phyloP scores from a whole-genome alignment of 2,329 filamentous ascomycete genomes.

The Monosporascus sp. region DNA sequence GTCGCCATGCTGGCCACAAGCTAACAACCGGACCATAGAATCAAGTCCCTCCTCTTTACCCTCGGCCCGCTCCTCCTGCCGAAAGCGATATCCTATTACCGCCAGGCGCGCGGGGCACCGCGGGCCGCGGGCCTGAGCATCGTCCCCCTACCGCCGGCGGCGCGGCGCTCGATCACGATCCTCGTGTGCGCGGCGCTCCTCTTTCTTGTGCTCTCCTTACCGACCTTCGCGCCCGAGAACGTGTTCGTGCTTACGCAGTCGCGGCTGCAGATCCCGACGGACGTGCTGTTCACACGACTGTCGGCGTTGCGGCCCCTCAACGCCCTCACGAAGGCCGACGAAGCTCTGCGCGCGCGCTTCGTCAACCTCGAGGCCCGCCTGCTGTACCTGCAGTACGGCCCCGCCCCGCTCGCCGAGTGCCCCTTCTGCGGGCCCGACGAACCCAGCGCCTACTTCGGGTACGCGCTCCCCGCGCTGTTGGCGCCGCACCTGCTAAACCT shows the following conservation, averaged over 20 bases:
- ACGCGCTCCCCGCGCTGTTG: constrained; percentile 68
- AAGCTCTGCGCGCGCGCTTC: constrained; percentile 61
- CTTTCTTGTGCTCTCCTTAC: constrained; percentile 56
- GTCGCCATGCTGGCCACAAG: neutral
- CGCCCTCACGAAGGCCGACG: constrained; percentile 53
- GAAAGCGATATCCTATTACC: constrained; percentile 59
- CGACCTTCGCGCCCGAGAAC: constrained; percentile 68
- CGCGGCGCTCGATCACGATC: constrained; percentile 53
- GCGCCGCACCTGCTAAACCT: constrained; percentile 79
- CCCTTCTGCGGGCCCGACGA: constrained; percentile 76
- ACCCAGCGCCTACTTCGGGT: constrained; percentile 67
- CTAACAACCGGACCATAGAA: constrained; percentile 27
- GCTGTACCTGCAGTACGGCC: constrained; percentile 80
- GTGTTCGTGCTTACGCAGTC: constrained; percentile 73
- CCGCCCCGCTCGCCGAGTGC: constrained; percentile 66
- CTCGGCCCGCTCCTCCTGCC: constrained; percentile 69
- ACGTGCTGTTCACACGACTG: constrained; percentile 78
- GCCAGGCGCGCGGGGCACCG: constrained; percentile 42
- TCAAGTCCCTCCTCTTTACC: constrained; percentile 53
- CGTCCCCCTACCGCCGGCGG: constrained; percentile 47
- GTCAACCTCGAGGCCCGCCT: constrained; percentile 66
- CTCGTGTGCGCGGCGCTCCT: constrained; percentile 48
- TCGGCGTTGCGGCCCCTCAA: constrained; percentile 43
- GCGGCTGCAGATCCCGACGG: constrained; percentile 77
- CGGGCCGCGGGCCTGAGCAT: constrained; percentile 40